Evolutionary conservation across 495 filamentous ascomycete genomes (phyloP), one percentile per base, ranked within the genome.

Genomic region (Penicillium lagena): DNA sequence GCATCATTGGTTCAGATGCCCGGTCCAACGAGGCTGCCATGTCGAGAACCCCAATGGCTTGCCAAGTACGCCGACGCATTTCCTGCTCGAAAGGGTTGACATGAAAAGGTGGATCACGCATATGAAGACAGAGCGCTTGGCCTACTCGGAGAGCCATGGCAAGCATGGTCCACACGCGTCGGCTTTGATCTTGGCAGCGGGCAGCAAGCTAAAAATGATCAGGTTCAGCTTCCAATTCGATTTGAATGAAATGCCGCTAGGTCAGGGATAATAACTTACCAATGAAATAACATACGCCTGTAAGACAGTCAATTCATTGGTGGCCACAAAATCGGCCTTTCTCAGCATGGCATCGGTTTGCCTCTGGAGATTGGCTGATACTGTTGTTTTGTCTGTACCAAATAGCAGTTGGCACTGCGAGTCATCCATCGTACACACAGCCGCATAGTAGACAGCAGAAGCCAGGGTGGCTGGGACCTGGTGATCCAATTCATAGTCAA

Each of bases 81-180:
- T 71, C 52, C 6, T 55, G 53, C 28, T 68, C 63, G 14, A 70
- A 64, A 0, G 60, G 55, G 1, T 39, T 50, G 10, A 70, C 51
- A 0, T 53, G 42, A 13, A 68, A 69, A 12, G 66, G 59, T 4
- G 66, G 63, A 2, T 59, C 50, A 7, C 53, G 29, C 14, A 63
- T 66, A 45, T 89, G 81, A 17, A 88, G 72, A 14, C 76, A 83
- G 15, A 87, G 62, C 9, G 81, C 76, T 55, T 87, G 83, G 2
- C 76, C 83, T 17, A 86, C 78, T 39, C 85, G 75, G 5, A 87
- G 75, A 0, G 77, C 81, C 36, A 89, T 75, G 14, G 80, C 78
- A 2, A 83, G 74, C 53, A 87, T 68, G 38, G 76, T 80, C 76
- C 77, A 80, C n/a, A 63, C 54, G 39, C 64, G 57, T 42, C 64